Evolutionary conservation across 768 basidiomycete genomes (phyloP).

Genomic region (Amanita rubescens): DNA sequence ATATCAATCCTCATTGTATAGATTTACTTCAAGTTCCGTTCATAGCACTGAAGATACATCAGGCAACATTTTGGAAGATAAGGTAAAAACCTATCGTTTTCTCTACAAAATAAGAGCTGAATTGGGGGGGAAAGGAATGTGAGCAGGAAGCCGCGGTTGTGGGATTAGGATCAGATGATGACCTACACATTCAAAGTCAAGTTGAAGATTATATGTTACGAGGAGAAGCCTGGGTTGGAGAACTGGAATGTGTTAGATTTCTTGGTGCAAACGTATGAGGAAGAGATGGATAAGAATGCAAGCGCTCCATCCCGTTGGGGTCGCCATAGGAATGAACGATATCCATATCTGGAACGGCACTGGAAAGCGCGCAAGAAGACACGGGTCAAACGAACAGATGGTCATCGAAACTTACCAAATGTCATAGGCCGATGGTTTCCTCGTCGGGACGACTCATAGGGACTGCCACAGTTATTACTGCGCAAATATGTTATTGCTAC

Average conservation of each 20-base stretch:
- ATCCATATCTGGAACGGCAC: constrained; percentile 7
- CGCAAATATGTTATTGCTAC: constrained; percentile 27
- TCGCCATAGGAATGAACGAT: constrained; percentile 8
- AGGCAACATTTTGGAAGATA: no score
- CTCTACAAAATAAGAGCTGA: no score
- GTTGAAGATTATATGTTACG: constrained; percentile 20
- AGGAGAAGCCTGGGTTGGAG: constrained; percentile 15
- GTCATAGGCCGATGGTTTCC: constrained; percentile 33
- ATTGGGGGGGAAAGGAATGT: not conserved
- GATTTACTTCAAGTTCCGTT: no score
- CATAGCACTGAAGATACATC: no score
- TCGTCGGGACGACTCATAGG: constrained; percentile 15
- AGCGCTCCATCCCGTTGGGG: constrained; percentile 4
- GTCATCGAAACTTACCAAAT: constrained; percentile 27
- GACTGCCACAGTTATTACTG: constrained; percentile 22
- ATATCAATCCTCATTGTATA: no score
- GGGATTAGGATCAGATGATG: not conserved
- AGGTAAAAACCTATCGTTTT: no score
- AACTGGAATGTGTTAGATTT: constrained; percentile 17
- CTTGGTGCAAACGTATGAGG: constrained; percentile 27
- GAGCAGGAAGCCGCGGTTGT: no score
- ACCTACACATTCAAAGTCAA: constrained; percentile 13
- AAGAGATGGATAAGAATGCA: not conserved
- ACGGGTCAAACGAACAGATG: constrained; percentile 11
- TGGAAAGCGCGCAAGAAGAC: not conserved